A percentile compares a stretch with the other conserved stretches of the same genome.
phyloP scores from a whole-genome alignment of 1,284 basidiomycete genomes.

The Ceratobasidium sp. region DNA sequence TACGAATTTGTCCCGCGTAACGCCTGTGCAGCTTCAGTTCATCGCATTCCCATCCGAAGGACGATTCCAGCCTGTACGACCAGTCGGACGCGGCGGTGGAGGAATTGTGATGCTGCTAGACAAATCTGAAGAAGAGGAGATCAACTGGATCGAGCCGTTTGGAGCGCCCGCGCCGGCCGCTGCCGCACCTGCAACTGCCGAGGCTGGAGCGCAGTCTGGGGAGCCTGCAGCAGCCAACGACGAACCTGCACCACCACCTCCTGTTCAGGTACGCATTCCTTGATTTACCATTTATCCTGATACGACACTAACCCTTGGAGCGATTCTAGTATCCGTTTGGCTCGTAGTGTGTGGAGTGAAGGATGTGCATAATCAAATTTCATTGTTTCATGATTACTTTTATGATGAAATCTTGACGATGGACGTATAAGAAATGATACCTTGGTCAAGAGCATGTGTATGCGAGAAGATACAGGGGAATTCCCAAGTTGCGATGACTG shows the following conservation, averaged over 20 bases:
- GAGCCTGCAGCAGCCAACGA: neutral
- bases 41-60: conserved; percentile 84
- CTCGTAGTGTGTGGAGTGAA: neutral
- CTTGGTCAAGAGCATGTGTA: too few relatives aligned
- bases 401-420: neutral
- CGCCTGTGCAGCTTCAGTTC: conserved; percentile 88
- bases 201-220: neutral
- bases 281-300: neutral
- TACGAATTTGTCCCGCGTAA: conserved; percentile 93
- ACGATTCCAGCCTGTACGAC: conserved; percentile 91
- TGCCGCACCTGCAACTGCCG: conserved; percentile 48
- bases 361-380: conserved; percentile 18
- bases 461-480: too few relatives aligned
- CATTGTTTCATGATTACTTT: neutral
- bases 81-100: conserved; percentile 69
- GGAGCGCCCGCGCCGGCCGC: conserved; percentile 52
- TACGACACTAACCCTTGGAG: neutral
- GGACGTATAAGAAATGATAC: too few relatives aligned
- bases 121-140: conserved; percentile 54
- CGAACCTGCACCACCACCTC: conserved; percentile 29
- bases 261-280: conserved; percentile 32
- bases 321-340: conserved; percentile 28
- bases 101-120: conserved; percentile 63
- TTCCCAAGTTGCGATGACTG: too few relatives aligned
- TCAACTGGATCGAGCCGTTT: conserved; percentile 59